Evolutionary conservation across 108 stramenopile species (phyloP).

Genomic region (Mediolabrus comicus): DNA sequence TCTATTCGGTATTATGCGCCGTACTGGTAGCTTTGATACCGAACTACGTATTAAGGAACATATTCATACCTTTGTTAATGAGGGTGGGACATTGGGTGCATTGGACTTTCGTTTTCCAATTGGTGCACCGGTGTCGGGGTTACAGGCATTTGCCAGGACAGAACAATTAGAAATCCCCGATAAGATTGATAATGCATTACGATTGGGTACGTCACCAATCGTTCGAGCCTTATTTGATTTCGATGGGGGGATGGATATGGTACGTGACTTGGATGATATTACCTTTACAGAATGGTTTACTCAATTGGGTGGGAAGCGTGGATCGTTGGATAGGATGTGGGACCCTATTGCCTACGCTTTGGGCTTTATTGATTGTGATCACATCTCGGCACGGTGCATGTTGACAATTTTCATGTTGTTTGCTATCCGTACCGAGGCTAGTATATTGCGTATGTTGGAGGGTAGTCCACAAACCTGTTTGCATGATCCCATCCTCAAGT

Average conservation of each 20-base stretch:
- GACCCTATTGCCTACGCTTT: conserved; percentile 97
- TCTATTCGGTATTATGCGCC: conserved; percentile 96
- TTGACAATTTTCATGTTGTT: conserved; percentile 97
- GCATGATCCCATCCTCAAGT: conserved; percentile 94
- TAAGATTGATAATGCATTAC: conserved; percentile 92
- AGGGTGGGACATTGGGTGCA: conserved; percentile 83
- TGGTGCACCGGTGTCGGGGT: conserved; percentile 91
- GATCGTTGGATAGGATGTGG: conserved; percentile 93
- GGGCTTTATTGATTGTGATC: conserved; percentile 95
- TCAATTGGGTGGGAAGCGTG: conserved; percentile 86
- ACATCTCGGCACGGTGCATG: conserved; percentile 95
- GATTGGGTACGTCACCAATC: conserved; percentile 91
- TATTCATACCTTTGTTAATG: conserved; percentile 93
- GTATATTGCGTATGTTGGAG: conserved; percentile 92
- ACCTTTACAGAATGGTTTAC: conserved; percentile 97
- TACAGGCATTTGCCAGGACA: conserved; percentile 91
- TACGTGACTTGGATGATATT: conserved; percentile 94
- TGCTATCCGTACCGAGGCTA: conserved; percentile 95
- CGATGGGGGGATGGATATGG: conserved; percentile 96
- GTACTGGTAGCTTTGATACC: conserved; percentile 88
- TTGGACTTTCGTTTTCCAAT: conserved; percentile 94
- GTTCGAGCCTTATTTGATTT: conserved; percentile 94
- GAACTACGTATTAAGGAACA: conserved; percentile 93
- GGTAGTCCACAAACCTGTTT: conserved; percentile 92
- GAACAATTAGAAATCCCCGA: conserved; percentile 86